A percentile compares a stretch with the other conserved stretches of the same genome.
These are phyloP conservation scores for Globisporangium cystogenes DNA, from an alignment of 352 stramenopile species.

Conservation along the genomic window DNA sequence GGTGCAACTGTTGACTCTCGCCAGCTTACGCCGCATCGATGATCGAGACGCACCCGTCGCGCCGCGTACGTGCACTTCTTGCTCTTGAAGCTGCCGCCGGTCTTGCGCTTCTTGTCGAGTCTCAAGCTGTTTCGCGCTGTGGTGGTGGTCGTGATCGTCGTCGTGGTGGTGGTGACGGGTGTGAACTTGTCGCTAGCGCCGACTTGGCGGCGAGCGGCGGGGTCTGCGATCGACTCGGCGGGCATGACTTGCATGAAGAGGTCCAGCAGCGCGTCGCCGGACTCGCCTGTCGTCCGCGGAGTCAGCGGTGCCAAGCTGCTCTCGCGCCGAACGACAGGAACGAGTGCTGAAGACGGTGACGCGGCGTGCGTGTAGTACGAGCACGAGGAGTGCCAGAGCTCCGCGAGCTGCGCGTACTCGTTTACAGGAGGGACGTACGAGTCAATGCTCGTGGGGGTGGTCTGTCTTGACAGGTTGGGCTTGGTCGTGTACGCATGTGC, in stretches of 20 bases:
- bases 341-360: background rate
- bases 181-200: background rate
- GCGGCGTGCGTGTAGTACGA: too few relatives aligned
- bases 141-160: background rate
- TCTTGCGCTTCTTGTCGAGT: conserved; percentile 17
- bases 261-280: conserved; percentile 5
- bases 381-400: conserved; percentile 6
- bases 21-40: background rate
- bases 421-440: conserved; percentile 3
- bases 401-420: conserved; percentile 11
- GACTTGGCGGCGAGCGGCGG: background rate
- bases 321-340: background rate
- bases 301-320: background rate
- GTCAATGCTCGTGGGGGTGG: conserved; percentile 9
- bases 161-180: background rate
- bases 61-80: conserved; percentile 65
- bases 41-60: conserved; percentile 26
- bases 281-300: background rate
- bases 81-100: conserved; percentile 18
- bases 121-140: background rate
- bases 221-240: background rate
- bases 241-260: conserved; percentile 6
- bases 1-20: conserved; percentile 6
- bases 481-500: conserved; percentile 1
- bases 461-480: background rate